Conservation (phyloP, 2,329 filamentous ascomycete genomes). For the Pochonia chlamydosporia region DNA sequence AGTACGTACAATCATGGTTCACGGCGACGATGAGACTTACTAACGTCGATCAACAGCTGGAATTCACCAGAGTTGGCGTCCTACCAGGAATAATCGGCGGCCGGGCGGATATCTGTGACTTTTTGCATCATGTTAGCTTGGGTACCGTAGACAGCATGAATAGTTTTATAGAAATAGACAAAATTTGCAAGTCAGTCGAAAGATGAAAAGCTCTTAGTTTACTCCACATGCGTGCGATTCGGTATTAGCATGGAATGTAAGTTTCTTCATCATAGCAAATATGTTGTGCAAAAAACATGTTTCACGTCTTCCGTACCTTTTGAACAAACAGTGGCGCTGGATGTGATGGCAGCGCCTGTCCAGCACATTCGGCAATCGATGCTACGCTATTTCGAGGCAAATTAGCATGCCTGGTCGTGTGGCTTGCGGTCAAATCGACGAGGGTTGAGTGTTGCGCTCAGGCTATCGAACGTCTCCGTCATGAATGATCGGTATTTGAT, state of each 20-base stretch:
- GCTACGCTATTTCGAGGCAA: not conserved
- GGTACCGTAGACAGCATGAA: conserved; percentile 10
- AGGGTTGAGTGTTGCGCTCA: conserved; percentile 16
- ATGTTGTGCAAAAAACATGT: not conserved
- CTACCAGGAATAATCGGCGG: conserved; percentile 39
- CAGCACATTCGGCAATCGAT: too few species aligned
- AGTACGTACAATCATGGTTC: conserved; percentile 36
- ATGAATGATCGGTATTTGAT: conserved; percentile 39
- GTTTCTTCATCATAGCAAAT: conserved; percentile 57
- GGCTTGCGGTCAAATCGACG: not conserved
- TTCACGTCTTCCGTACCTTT: conserved; percentile 17
- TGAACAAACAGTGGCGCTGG: not conserved
- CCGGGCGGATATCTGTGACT: not conserved
- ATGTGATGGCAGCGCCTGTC: too few species aligned
- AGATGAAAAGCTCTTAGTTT: conserved; percentile 77
- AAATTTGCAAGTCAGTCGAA: conserved; percentile 58
- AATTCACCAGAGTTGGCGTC: conserved; percentile 40
- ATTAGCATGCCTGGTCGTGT: not conserved
- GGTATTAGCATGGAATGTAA: conserved; percentile 74
- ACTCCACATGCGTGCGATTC: conserved; percentile 59
- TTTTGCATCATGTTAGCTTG: conserved; percentile 3
- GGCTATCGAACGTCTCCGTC: conserved; percentile 30
- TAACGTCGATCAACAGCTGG: conserved; percentile 26
- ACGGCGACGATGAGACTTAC: conserved; percentile 1
- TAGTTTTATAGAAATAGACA: conserved; percentile 18